phyloP scores from a whole-genome alignment of 805 yeast genomes.

The Starmerella powellii region DNA sequence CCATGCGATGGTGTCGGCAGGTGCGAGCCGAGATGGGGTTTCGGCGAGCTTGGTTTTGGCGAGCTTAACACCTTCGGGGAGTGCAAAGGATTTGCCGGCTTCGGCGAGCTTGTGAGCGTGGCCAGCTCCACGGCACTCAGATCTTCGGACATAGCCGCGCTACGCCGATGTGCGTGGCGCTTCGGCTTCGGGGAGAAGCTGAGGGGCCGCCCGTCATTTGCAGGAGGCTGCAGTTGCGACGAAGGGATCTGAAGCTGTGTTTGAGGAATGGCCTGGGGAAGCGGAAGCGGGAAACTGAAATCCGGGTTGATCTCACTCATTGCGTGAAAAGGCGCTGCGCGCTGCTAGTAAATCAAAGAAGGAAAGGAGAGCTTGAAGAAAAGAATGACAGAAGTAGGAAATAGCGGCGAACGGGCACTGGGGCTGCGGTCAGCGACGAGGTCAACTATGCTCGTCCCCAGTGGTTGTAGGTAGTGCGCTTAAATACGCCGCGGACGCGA shows the following conservation, averaged over 20 bases:
- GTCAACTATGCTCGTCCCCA: not conserved
- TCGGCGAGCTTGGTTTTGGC: not conserved
- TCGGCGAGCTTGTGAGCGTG: slow-evolving; percentile 10
- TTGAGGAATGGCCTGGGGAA: not conserved
- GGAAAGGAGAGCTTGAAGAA: not conserved
- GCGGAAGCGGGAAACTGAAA: slow-evolving; percentile 19
- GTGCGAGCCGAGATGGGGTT: not conserved
- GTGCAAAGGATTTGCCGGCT: not conserved
- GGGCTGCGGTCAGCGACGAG: not conserved
- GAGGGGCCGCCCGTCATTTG: slow-evolving; percentile 9
- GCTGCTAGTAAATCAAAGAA: not conserved
- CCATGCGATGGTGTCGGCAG: not conserved
- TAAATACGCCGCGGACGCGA: not conserved
- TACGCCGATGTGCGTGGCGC: slow-evolving; percentile 24
- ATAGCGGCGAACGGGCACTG: not conserved
- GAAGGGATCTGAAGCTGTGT: too few relatives aligned
- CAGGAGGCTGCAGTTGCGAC: slow-evolving; percentile 2
- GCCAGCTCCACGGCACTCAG: slow-evolving; percentile 17
- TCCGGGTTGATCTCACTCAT: slow-evolving; percentile 22
- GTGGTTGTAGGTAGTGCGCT: not conserved
- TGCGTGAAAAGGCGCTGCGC: not conserved
- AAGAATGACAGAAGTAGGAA: slow-evolving; percentile 1
- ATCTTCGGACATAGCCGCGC: slow-evolving; percentile 26
- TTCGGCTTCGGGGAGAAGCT: slow-evolving; percentile 17
- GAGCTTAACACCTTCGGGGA: not conserved